A percentile compares a stretch with the other conserved stretches of the same genome.
Evolutionary conservation across 202 grass and related monocot genomes (phyloP).

Genomic region (Panicum virgatum): DNA sequence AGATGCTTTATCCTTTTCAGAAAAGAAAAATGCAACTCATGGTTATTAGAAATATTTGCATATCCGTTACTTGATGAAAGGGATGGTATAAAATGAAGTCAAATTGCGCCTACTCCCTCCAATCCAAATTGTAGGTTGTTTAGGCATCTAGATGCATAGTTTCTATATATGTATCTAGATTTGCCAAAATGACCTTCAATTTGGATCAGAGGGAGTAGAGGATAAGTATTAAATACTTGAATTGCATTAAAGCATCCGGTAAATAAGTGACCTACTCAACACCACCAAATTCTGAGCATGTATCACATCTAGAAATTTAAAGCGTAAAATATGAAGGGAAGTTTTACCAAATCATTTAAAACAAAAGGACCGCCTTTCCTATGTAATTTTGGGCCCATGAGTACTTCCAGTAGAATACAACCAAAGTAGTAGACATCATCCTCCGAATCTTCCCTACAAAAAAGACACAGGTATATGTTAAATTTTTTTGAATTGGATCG

Average conservation of each 20-base stretch:
- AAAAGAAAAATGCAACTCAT: background rate
- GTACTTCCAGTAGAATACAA: slow-evolving; percentile 76
- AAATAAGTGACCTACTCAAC: background rate
- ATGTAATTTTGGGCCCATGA: slow-evolving; percentile 62
- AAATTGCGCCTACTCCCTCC: too few relatives aligned
- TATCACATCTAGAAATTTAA: background rate
- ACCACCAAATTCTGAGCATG: background rate
- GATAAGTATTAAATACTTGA: background rate
- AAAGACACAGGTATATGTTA: slow-evolving; percentile 27
- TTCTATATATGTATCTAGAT: too few relatives aligned
- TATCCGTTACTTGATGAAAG: too few relatives aligned
- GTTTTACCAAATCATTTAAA: slow-evolving; percentile 70
- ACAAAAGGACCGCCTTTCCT: slow-evolving; percentile 50
- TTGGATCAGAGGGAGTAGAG: too few relatives aligned
- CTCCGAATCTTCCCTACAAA: slow-evolving; percentile 66
- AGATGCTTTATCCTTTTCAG: background rate
- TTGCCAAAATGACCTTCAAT: too few relatives aligned
- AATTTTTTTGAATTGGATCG: slow-evolving; percentile 26
- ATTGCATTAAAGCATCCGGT: background rate
- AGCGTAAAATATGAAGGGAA: slow-evolving; percentile 28
- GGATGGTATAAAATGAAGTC: too few relatives aligned
- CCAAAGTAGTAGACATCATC: slow-evolving; percentile 89
- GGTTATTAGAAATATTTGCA: background rate
- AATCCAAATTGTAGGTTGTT: too few relatives aligned
- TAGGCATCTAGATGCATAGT: too few relatives aligned